phyloP scores from a whole-genome alignment of 1,284 basidiomycete species.

The Ceratobasidium theobromae region DNA sequence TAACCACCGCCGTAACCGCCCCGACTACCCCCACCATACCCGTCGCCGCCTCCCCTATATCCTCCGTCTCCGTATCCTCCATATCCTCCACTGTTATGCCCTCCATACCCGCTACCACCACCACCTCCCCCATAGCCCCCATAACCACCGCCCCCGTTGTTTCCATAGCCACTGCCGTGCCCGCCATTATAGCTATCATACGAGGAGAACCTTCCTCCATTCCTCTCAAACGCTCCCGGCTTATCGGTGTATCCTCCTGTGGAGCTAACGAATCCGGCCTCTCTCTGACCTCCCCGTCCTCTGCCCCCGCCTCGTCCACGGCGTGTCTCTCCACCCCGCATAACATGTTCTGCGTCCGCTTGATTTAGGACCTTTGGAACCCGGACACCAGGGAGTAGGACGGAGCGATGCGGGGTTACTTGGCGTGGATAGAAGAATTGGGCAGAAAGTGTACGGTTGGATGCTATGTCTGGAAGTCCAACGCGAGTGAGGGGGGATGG shows the following conservation, averaged over 20 bases:
- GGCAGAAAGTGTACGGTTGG: slow-evolving; percentile 85
- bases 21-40: slow-evolving; percentile 37
- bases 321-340: slow-evolving; percentile 47
- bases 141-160: slow-evolving; percentile 24
- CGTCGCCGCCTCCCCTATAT: too few species aligned
- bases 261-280: slow-evolving; percentile 32
- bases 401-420: slow-evolving; percentile 79
- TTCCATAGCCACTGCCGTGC: slow-evolving; percentile 23
- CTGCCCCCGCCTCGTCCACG: slow-evolving; percentile 44
- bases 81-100: slow-evolving; percentile 39
- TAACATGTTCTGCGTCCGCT: slow-evolving; percentile 70
- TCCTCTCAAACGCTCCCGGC: neutral
- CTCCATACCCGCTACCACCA: slow-evolving; percentile 41
- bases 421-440: slow-evolving; percentile 91
- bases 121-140: slow-evolving; percentile 14
- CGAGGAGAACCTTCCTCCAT: neutral
- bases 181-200: slow-evolving; percentile 5
- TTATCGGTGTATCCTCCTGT: slow-evolving; percentile 33
- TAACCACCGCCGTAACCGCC: slow-evolving; percentile 34
- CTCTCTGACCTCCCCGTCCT: slow-evolving; percentile 38
- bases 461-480: slow-evolving; percentile 74
- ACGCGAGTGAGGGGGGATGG: slow-evolving; percentile 67
- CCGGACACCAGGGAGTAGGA: slow-evolving; percentile 75
- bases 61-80: slow-evolving; percentile 40
- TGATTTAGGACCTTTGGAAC: slow-evolving; percentile 65